Base-by-base conservation (phyloP, 1,139 yeast genomes). In the Scheffersomyces quercinus region DNA sequence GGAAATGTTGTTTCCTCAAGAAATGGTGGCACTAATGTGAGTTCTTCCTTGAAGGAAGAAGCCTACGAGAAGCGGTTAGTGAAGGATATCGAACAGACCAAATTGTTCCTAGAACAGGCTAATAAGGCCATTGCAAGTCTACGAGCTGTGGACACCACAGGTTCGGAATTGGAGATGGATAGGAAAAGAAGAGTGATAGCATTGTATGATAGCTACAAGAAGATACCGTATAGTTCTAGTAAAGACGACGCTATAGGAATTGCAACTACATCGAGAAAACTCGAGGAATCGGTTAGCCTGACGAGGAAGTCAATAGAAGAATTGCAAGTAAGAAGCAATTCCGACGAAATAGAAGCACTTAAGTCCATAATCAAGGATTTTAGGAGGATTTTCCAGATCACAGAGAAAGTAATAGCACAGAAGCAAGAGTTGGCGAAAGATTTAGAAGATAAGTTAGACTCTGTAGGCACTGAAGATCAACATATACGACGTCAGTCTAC, bases 191-290 rank as follows among this genome's bases (percentile, higher is more conserved):
- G 53, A 35, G 55, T 64, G 3, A 50, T 68, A 31, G 76, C 75
- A 1, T 53, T 59, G 14, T 52, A 58, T 43, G 62, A 60, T 4
- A 51, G 67, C 3, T 65, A 60, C 43, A 47, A 55, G 12, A 63
- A 55, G 38, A 52, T 73, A 3, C 68, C 74, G 0, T 73, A 60
- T 44, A 53, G 52, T 34, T 63, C 70, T 3, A 67, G 61, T 40
- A 70, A 70, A 49, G 65, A 67, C 42, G 76, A 71, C 41, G 65
- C 67, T 37, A 67, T 73, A 26, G 67, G 67, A 6, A 62, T 64
- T 11, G 71, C 75, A 11, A 50, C 67, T 3, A 69, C 77, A 1
- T 63, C 69, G 2, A 51, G 49, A 2, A 36, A 54, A 28, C 54
- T 64, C 11, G 52, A 50, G 34, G 46, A 49, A 5, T 49, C 61